phyloP scores from a whole-genome alignment of 768 basidiomycete genomes.

The Lactarius psammicola region DNA sequence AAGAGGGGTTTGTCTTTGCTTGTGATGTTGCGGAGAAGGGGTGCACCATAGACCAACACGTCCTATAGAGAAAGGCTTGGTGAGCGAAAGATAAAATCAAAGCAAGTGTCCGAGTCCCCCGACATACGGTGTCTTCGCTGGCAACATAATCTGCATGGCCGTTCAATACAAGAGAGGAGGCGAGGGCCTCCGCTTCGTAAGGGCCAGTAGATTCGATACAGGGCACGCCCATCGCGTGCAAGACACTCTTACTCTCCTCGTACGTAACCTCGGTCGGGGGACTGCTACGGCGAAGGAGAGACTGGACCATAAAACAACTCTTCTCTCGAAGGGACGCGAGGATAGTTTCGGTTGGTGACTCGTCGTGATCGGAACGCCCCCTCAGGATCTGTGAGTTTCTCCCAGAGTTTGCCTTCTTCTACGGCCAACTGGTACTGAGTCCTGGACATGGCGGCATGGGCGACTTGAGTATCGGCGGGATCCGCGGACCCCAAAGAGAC shows the following conservation, averaged over 20 bases:
- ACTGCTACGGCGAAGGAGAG: constrained; percentile 61
- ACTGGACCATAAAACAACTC: constrained; percentile 58
- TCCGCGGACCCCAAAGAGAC: neutral
- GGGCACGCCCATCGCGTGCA: constrained; percentile 80
- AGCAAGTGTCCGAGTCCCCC: neutral
- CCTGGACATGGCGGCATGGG: constrained; percentile 31
- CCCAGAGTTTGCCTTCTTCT: constrained; percentile 35
- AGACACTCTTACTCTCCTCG: constrained; percentile 62
- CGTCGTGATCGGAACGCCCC: constrained; percentile 23
- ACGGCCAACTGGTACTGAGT: constrained; percentile 31
- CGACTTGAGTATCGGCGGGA: constrained; percentile 13
- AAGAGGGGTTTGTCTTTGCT: constrained; percentile 56
- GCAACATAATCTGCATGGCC: constrained; percentile 85
- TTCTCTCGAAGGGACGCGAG: constrained; percentile 44
- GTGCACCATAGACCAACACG: constrained; percentile 78
- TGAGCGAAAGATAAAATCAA: constrained; percentile 1
- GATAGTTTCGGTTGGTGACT: constrained; percentile 28
- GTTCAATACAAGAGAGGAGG: constrained; percentile 67
- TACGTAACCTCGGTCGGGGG: constrained; percentile 67
- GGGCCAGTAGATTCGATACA: constrained; percentile 66
- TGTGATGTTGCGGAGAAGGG: constrained; percentile 76
- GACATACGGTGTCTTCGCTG: constrained; percentile 78
- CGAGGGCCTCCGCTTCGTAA: constrained; percentile 85
- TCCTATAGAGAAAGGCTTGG: constrained; percentile 46
- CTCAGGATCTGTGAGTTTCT: constrained; percentile 15